Evolutionary conservation across 306 rosid species (phyloP).

Genomic region (Psophocarpus tetragonolobus): DNA sequence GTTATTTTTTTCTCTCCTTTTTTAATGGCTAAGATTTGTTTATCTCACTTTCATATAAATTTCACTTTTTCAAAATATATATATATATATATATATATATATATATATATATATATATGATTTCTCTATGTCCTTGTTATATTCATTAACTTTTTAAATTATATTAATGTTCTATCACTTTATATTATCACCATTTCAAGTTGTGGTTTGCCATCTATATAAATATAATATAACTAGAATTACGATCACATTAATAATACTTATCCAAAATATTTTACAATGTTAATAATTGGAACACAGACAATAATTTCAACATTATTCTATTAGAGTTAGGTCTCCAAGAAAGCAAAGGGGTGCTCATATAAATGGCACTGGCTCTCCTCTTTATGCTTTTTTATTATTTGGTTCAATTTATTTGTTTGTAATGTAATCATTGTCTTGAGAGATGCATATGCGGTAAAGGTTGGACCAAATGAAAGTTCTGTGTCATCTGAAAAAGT

Average conservation of each 20-base stretch:
- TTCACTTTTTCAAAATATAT: too few species aligned
- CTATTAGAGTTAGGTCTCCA: neutral
- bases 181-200: neutral
- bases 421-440: constrained; percentile 20
- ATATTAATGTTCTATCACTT: neutral
- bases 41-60: too few species aligned
- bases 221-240: neutral
- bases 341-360: neutral
- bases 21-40: too few species aligned
- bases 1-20: too few species aligned
- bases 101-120: too few species aligned
- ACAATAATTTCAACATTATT: neutral
- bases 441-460: constrained; percentile 15
- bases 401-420: neutral
- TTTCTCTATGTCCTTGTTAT: too few species aligned
- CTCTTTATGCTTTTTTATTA: neutral
- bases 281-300: neutral
- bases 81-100: too few species aligned
- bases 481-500: constrained; percentile 31
- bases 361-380: neutral
- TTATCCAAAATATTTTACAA: neutral
- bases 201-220: neutral
- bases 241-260: neutral
- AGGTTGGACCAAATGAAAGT: constrained; percentile 39
- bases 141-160: neutral